Evolutionary conservation across 345 rosid species (phyloP), one percentile per base, ranked within the genome.

Genomic region (Erucastrum elatum): DNA sequence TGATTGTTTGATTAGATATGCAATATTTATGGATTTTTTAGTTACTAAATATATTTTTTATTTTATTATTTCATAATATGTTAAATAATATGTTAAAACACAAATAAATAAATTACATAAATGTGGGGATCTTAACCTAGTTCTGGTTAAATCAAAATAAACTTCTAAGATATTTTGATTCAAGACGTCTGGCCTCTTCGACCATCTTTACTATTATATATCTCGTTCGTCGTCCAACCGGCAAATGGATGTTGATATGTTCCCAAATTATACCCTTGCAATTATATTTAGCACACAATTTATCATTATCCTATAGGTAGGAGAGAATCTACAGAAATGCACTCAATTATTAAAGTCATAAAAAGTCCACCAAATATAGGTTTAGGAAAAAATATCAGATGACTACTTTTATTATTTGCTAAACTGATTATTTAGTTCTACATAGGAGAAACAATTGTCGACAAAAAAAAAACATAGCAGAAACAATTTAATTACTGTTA

Each of bases 231-330:
- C 74, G 67, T 78, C 64, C 21, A 65, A 66, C 82, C 74, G 82
- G 74, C 82, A 67, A 60, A 10, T 59, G 31, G 77, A 72, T 78
- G 73, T 78, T 66, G 77, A 72, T 72, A 65, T 78, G 62, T 64
- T 17, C 8, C 26, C 56, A 65, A 41, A 65, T 78, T 56, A 65
- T 78, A 56, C 72, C 67, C 72, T 56, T 53, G 9, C 1, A 76
- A 53, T 64, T 70, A 55, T 70, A 71, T 26, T 29, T 35, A 49
- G 39, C 39, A 16, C 61, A 16, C 61, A 68, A 59, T 3, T 77
- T 70, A 49, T 71, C 51, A 71, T 71, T 65, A 78, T 71, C 68
- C 64, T 77, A 6, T 64, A 26, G 26, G 70, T 2, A 25, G 30
- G 31, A 77, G 25, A 71, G 64, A 64, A 70, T 51, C 59, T 53